These are phyloP conservation scores for Curvularia lunata DNA, from an alignment of 2,329 filamentous ascomycete species.

Conservation along the genomic window DNA sequence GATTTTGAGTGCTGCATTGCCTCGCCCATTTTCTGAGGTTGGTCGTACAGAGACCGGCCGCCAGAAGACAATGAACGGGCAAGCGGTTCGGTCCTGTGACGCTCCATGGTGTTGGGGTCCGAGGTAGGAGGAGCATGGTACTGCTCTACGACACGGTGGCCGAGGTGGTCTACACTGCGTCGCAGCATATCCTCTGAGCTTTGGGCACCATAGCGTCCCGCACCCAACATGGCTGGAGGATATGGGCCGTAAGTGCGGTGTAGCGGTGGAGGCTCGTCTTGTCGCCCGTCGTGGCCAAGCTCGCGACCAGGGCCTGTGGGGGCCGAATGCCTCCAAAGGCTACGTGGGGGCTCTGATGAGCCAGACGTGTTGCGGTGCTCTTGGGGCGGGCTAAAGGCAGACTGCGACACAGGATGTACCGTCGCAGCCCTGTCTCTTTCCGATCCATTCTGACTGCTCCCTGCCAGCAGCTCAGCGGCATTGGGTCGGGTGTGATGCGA, in stretches of 20 bases:
- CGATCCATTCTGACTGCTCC: slow-evolving; percentile 23
- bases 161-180: slow-evolving; percentile 42
- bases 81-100: slow-evolving; percentile 44
- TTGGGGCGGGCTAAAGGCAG: slow-evolving; percentile 47
- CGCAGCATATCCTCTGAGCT: slow-evolving; percentile 42
- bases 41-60: slow-evolving; percentile 46
- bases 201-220: slow-evolving; percentile 31
- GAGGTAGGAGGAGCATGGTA: slow-evolving; percentile 50
- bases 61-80: slow-evolving; percentile 46
- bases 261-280: slow-evolving; percentile 39
- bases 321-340: slow-evolving; percentile 41
- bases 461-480: slow-evolving; percentile 40
- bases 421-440: slow-evolving; percentile 47
- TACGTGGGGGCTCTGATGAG: slow-evolving; percentile 32
- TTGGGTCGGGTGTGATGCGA: slow-evolving; percentile 45
- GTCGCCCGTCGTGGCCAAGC: slow-evolving; percentile 29
- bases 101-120: slow-evolving; percentile 45
- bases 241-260: slow-evolving; percentile 45
- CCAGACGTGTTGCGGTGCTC: slow-evolving; percentile 30
- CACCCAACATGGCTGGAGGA: slow-evolving; percentile 30
- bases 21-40: slow-evolving; percentile 54
- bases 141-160: slow-evolving; percentile 45
- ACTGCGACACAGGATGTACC: slow-evolving; percentile 49
- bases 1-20: slow-evolving; percentile 67
- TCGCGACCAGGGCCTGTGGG: slow-evolving; percentile 37